Percentiles rank a stretch among this genome's conserved stretches.
Conservation (phyloP, 441 rosid genomes). For the Theobroma grandiflorum region DNA sequence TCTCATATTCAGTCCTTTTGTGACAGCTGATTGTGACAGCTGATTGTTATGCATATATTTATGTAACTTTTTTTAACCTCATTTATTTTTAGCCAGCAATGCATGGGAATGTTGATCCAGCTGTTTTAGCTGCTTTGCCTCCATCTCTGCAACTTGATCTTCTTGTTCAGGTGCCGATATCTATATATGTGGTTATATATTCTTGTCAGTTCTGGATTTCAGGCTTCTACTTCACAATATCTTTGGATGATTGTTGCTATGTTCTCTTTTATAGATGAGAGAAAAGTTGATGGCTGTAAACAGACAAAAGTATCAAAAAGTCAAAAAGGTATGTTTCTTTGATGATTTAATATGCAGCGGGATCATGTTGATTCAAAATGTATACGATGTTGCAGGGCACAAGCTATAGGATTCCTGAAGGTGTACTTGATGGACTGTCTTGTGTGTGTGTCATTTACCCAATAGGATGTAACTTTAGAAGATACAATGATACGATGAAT, state of each 20-base stretch:
- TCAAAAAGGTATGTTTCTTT: conserved; percentile 76
- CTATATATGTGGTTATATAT: conserved; percentile 21
- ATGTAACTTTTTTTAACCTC: conserved; percentile 4
- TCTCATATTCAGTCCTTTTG: conserved; percentile 1
- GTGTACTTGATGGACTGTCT: not conserved
- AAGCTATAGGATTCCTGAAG: not conserved
- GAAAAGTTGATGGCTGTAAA: conserved; percentile 98
- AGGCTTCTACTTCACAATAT: conserved; percentile 24
- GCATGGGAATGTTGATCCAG: conserved; percentile 82
- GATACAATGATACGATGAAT: not conserved
- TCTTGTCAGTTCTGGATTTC: conserved; percentile 30
- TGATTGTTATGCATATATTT: not conserved
- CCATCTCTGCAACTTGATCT: conserved; percentile 98
- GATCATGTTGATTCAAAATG: not conserved
- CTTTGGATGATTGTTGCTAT: conserved; percentile 21
- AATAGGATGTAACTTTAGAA: not conserved
- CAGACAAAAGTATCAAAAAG: conserved; percentile 94
- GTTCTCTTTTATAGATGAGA: conserved; percentile 71
- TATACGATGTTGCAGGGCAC: not conserved
- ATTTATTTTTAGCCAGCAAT: conserved; percentile 67
- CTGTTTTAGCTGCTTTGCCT: conserved; percentile 94
- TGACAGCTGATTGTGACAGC: not conserved
- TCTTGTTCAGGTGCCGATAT: conserved; percentile 76
- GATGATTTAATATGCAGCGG: conserved; percentile 11
- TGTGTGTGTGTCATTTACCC: not conserved